phyloP scores from a whole-genome alignment of 2,329 filamentous ascomycete species.

The Aspergillus sp. region DNA sequence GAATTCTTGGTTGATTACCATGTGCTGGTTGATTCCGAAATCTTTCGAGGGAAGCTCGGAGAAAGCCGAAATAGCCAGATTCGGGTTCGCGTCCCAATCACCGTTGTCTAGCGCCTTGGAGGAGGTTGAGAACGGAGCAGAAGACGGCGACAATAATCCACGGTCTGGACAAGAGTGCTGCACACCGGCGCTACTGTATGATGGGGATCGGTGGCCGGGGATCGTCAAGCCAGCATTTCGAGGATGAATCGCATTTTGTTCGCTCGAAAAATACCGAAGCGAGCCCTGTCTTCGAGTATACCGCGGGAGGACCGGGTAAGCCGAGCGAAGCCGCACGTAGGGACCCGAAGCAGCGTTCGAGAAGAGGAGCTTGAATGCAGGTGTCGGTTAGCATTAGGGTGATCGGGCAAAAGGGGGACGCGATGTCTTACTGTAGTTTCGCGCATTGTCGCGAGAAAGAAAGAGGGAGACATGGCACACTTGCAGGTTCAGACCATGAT shows the following conservation, averaged over 20 bases:
- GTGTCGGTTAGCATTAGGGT: slow-evolving; percentile 6
- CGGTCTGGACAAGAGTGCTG: slow-evolving; percentile 16
- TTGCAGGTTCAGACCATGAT: slow-evolving; percentile 25
- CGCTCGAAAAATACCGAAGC: slow-evolving; percentile 32
- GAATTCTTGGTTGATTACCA: slow-evolving; percentile 92
- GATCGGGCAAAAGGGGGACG: not conserved
- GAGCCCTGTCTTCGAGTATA: slow-evolving; percentile 19
- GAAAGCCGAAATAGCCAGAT: slow-evolving; percentile 71
- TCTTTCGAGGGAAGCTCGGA: slow-evolving; percentile 72
- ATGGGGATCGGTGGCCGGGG: slow-evolving; percentile 17
- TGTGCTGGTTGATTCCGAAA: slow-evolving; percentile 95
- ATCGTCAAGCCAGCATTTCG: slow-evolving; percentile 11
- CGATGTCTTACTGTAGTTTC: slow-evolving; percentile 29
- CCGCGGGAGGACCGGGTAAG: slow-evolving; percentile 19
- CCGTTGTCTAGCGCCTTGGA: slow-evolving; percentile 31
- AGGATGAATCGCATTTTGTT: slow-evolving; percentile 21
- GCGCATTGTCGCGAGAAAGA: slow-evolving; percentile 28
- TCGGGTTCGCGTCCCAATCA: slow-evolving; percentile 76
- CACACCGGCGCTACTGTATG: slow-evolving; percentile 15
- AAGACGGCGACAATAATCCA: slow-evolving; percentile 16
- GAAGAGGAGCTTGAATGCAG: slow-evolving; percentile 23
- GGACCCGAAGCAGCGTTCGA: slow-evolving; percentile 21
- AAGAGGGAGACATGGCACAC: slow-evolving; percentile 23
- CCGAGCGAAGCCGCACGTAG: slow-evolving; percentile 23
- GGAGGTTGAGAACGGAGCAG: slow-evolving; percentile 35